Evolutionary conservation across 75 land plant genomes (phyloP).

Genomic region (Sequoiadendron giganteum): DNA sequence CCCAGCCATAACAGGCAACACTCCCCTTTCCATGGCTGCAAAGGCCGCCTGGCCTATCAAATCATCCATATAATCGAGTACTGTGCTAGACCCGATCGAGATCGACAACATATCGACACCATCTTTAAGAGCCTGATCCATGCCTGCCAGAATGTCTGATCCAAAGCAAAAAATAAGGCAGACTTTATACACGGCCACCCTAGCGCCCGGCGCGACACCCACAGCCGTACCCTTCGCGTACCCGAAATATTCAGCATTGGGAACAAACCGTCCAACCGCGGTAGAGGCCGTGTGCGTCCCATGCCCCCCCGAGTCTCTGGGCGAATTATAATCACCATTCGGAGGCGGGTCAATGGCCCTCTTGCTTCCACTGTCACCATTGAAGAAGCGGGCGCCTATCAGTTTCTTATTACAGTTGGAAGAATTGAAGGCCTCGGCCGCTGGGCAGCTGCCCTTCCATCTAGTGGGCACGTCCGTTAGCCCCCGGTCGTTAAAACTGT

Average conservation of each 20-base stretch:
- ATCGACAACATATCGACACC: conserved; percentile 72
- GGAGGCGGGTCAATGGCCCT: conserved; percentile 21
- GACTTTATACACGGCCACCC: conserved; percentile 80
- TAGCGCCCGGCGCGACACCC: conserved; percentile 74
- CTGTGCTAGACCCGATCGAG: conserved; percentile 46
- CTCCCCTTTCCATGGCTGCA: conserved; percentile 56
- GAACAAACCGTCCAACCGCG: conserved; percentile 63
- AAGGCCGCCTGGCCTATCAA: conserved; percentile 50
- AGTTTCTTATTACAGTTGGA: conserved; percentile 51
- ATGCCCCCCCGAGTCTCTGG: conserved; percentile 71
- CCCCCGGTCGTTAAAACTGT: conserved; percentile 40
- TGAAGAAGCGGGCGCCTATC: conserved; percentile 65
- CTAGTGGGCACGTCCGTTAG: conserved; percentile 30
- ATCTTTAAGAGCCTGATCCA: conserved; percentile 54
- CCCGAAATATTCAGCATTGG: conserved; percentile 54
- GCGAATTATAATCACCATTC: not conserved
- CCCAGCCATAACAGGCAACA: conserved; percentile 48
- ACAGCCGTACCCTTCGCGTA: conserved; percentile 66
- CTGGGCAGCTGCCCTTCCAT: conserved; percentile 54
- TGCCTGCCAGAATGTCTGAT: conserved; percentile 58
- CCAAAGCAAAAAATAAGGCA: conserved; percentile 33
- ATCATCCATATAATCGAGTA: conserved; percentile 28
- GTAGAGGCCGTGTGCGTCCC: conserved; percentile 87
- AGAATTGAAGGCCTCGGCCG: conserved; percentile 30
- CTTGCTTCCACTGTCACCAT: no score